Evolutionary conservation across 208 protist species (phyloP), one percentile per base, ranked within the genome.

Genomic region (Acanthamoeba royreba): DNA sequence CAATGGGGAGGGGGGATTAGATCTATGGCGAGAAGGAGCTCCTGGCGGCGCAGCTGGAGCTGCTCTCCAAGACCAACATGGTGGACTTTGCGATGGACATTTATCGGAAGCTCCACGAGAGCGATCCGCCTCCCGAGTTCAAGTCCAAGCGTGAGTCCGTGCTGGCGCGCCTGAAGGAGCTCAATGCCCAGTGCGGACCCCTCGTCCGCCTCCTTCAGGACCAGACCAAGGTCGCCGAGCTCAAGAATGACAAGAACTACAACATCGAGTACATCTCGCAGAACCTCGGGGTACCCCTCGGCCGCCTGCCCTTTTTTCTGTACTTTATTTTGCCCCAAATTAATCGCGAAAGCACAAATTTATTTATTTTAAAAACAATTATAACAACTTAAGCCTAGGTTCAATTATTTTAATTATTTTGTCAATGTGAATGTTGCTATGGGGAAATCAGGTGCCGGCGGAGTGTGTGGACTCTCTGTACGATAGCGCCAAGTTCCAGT

Each of bases 401-500:
- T 40, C 25, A 5, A 42, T 13, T 19, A 17, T 31, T 53, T 38
- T 7, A 8, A 31, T 46, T 19, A 38, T 33, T 46, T 19, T n/a
- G 53, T 55, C 22, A 40, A 90, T 17, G 38, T 63, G 31, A 15
- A 61, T 11, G 61, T 52, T 45, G 22, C 42, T 69, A 19, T 61
- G 7, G 33, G 52, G 17, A 95, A 66, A 93, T 94, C 92, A 94
- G 42, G 31, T 53, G 46, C 87, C 83, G 17, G 93, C 94, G n/a
- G 53, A 85, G 3, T 81, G 52, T 31, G 55, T 97, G 47, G 95
- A 97, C 19, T 42, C 47, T 58, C 66, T 97, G 9, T 96, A 97
- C 88, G 79, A 93, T 55, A 95, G 93, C 46, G 95, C 97, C 28
- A 96, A 97, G 89, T 96, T 97, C 61, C 87, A 93, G 52, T 98